A percentile compares a stretch with the other conserved stretches of the same genome.
phyloP scores from a whole-genome alignment of 495 filamentous ascomycete genomes.

The Penicillium verhagenii region DNA sequence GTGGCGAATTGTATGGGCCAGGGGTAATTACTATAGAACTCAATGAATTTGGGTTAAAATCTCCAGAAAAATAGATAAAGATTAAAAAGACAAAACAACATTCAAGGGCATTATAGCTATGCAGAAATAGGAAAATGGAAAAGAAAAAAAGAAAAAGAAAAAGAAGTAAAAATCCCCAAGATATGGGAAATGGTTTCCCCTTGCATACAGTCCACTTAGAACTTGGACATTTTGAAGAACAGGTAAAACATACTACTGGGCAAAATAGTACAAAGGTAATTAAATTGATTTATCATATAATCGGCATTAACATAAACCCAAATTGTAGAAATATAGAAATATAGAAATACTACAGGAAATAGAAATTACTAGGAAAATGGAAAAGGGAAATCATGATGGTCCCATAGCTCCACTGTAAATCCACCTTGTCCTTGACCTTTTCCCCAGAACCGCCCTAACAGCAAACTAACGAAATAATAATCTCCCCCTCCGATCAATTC shows the following conservation, averaged over 20 bases:
- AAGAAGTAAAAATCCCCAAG: neutral
- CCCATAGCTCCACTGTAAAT: constrained; percentile 8
- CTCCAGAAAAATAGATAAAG: neutral
- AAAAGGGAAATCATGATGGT: constrained; percentile 8
- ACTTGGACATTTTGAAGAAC: neutral
- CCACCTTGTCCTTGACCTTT: constrained; percentile 12
- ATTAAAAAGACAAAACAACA: neutral
- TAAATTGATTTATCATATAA: neutral
- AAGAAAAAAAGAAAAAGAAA: neutral
- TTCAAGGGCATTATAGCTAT: too few relatives aligned
- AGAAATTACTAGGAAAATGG: too few relatives aligned
- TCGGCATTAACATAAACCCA: too few relatives aligned
- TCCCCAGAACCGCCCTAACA: constrained; percentile 23
- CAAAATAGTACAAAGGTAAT: too few relatives aligned
- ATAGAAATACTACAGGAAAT: too few relatives aligned
- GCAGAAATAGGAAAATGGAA: neutral
- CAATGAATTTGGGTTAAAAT: neutral
- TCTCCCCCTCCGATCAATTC: constrained; percentile 12
- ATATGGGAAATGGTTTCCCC: constrained; percentile 6
- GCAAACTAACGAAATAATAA: constrained; percentile 25
- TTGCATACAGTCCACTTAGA: constrained; percentile 19
- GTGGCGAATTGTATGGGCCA: neutral
- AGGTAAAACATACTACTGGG: neutral
- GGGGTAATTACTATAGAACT: neutral
- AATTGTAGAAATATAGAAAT: too few relatives aligned